phyloP scores from a whole-genome alignment of 2,329 filamentous ascomycete species.

The Hymenoscyphus albidus region DNA sequence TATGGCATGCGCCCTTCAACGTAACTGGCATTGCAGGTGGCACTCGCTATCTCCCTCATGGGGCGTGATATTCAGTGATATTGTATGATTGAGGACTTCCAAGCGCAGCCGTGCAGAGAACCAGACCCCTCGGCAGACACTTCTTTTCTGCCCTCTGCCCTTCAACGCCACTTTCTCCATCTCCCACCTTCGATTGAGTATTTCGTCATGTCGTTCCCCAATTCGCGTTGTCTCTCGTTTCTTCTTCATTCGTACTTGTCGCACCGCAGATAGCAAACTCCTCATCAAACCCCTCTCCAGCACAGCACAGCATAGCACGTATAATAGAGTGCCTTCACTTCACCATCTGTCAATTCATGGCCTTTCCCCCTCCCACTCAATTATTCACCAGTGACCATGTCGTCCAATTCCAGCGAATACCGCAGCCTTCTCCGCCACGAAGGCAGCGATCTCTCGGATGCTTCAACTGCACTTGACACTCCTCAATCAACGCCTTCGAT shows the following conservation, averaged over 20 bases:
- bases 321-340: not conserved
- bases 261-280: not conserved
- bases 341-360: not conserved
- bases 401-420: not conserved
- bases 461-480: conserved; percentile 6
- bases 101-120: too few relatives aligned
- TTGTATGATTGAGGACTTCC: too few relatives aligned
- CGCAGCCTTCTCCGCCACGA: conserved; percentile 1
- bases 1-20: not conserved
- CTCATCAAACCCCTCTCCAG: not conserved
- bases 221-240: not conserved
- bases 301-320: not conserved
- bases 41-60: not conserved
- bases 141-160: not conserved
- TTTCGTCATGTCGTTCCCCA: not conserved
- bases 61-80: too few relatives aligned
- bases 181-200: not conserved
- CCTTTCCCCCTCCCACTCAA: not conserved
- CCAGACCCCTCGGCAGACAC: not conserved
- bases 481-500: not conserved
- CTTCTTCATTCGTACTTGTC: not conserved
- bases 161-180: not conserved
- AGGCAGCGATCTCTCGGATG: conserved; percentile 7
- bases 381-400: not conserved
- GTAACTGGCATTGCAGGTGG: not conserved